A percentile compares a stretch with the other conserved stretches of the same genome.
phyloP scores from a whole-genome alignment of 495 filamentous ascomycete species.

The Corynascus novoguineensis region DNA sequence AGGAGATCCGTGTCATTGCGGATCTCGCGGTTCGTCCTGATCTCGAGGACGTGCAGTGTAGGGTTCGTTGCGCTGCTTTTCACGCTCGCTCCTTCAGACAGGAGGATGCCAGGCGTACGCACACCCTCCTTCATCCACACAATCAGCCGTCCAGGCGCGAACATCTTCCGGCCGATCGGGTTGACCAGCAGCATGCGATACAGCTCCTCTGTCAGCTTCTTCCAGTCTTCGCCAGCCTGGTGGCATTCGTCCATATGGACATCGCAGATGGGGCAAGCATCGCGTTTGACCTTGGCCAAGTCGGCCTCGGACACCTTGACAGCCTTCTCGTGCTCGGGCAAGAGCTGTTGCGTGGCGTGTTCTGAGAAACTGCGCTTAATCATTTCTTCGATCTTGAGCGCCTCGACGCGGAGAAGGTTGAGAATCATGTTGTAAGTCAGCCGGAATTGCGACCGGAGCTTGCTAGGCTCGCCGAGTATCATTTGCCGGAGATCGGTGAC shows the following conservation, averaged over 20 bases:
- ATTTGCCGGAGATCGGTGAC: slow-evolving; percentile 74
- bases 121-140: slow-evolving; percentile 67
- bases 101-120: slow-evolving; percentile 71
- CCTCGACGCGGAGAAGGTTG: slow-evolving; percentile 91
- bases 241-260: slow-evolving; percentile 72
- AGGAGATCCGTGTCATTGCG: slow-evolving; percentile 73
- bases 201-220: slow-evolving; percentile 65
- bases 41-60: slow-evolving; percentile 69
- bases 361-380: slow-evolving; percentile 99
- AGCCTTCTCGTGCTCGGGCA: slow-evolving; percentile 91
- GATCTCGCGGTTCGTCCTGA: slow-evolving; percentile 54
- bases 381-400: slow-evolving; percentile 98
- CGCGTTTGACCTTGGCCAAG: slow-evolving; percentile 80
- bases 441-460: slow-evolving; percentile 91
- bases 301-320: slow-evolving; percentile 91
- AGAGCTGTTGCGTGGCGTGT: slow-evolving; percentile 92
- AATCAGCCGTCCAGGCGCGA: slow-evolving; percentile 64
- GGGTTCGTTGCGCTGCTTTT: slow-evolving; percentile 53
- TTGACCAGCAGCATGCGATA: slow-evolving; percentile 64
- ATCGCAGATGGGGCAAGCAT: slow-evolving; percentile 78
- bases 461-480: slow-evolving; percentile 94
- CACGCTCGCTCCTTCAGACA: slow-evolving; percentile 61
- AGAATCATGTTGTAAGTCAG: slow-evolving; percentile 99
- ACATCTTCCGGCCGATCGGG: slow-evolving; percentile 74
- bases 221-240: slow-evolving; percentile 70